These are phyloP conservation scores for Bruguiera hainesii DNA, from an alignment of 441 rosid genomes.

Conservation along the genomic window DNA sequence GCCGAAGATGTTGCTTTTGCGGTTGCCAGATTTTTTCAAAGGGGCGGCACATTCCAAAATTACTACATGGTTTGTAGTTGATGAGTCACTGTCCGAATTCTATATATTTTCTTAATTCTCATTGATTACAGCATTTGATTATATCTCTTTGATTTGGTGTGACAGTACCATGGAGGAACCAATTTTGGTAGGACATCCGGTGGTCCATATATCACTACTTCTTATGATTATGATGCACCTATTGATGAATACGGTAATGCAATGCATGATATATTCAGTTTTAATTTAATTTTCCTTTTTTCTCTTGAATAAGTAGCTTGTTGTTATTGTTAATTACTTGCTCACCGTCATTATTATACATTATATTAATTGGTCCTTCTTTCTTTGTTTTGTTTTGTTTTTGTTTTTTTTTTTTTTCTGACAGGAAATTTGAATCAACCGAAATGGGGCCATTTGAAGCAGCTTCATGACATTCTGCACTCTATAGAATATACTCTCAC, in stretches of 20 bases:
- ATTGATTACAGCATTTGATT: neutral
- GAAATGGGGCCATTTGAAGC: slow-evolving; percentile 63
- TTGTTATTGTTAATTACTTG: too few relatives aligned
- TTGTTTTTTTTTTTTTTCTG: too few relatives aligned
- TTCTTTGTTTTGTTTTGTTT: too few relatives aligned
- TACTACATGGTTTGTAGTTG: slow-evolving; percentile 55
- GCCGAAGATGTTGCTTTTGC: slow-evolving; percentile 61
- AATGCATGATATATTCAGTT: neutral
- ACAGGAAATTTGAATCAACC: slow-evolving; percentile 59
- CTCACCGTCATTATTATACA: neutral
- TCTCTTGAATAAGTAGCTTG: too few relatives aligned
- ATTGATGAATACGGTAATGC: slow-evolving; percentile 60
- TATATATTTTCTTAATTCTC: neutral
- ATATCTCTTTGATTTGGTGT: neutral
- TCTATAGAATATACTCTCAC: slow-evolving; percentile 45
- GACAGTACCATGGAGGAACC: slow-evolving; percentile 78
- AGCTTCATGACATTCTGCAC: slow-evolving; percentile 48
- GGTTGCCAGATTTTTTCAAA: slow-evolving; percentile 55
- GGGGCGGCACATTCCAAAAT: slow-evolving; percentile 55
- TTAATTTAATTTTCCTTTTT: too few relatives aligned
- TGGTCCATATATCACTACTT: slow-evolving; percentile 62
- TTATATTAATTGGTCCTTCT: too few relatives aligned
- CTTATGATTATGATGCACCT: slow-evolving; percentile 68
- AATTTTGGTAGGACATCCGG: slow-evolving; percentile 68
- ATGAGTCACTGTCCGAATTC: neutral